Evolutionary conservation across 768 basidiomycete genomes (phyloP).

Genomic region (Boletus sp.): DNA sequence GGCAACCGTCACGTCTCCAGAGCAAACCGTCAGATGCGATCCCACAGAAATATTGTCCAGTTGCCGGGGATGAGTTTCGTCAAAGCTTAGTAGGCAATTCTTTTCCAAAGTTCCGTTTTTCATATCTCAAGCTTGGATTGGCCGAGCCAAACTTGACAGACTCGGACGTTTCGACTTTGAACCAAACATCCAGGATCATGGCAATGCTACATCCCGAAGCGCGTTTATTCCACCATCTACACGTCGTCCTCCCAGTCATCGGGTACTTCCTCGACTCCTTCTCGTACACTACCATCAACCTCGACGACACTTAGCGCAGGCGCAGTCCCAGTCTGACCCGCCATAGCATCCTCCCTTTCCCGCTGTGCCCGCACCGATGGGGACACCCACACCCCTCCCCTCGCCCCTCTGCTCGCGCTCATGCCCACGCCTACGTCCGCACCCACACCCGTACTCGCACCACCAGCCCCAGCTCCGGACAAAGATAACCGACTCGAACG

Average conservation of each 20-base stretch:
- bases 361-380: conserved; percentile 18
- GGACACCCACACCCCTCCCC: conserved; percentile 19
- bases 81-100: too few species aligned
- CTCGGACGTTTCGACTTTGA: too few species aligned
- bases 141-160: too few species aligned
- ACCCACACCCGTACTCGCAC: background rate
- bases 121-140: too few species aligned
- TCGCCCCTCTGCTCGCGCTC: background rate
- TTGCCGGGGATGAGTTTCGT: too few species aligned
- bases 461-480: background rate
- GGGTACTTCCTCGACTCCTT: conserved; percentile 35
- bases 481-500: conserved; percentile 1
- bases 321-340: background rate
- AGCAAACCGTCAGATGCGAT: too few species aligned
- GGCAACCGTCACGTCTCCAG: too few species aligned
- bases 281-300: background rate
- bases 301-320: background rate
- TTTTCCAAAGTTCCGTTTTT: too few species aligned
- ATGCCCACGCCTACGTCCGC: background rate
- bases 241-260: conserved; percentile 57
- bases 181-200: too few species aligned
- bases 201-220: too few species aligned
- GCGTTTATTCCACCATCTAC: conserved; percentile 11
- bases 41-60: too few species aligned
- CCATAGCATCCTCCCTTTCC: background rate